phyloP scores from a whole-genome alignment of 2,329 filamentous ascomycete species.

The Clonostachys sp. region DNA sequence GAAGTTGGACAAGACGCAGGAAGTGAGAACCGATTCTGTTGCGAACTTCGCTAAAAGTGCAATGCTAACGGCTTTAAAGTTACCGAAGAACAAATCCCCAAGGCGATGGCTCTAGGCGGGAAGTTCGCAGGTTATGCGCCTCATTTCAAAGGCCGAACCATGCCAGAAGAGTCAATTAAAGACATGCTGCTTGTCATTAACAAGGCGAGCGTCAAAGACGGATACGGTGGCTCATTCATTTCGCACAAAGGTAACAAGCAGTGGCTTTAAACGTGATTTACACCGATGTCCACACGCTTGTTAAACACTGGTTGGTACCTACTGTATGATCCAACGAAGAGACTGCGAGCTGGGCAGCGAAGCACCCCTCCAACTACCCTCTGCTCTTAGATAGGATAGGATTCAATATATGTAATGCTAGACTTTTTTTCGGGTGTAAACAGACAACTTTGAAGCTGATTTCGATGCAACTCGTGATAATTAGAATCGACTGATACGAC shows the following conservation, averaged over 20 bases:
- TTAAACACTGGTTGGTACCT: too few species aligned
- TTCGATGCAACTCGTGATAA: too few species aligned
- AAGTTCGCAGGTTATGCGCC: slow-evolving; percentile 1
- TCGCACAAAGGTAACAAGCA: slow-evolving; percentile 1
- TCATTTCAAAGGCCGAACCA: slow-evolving; percentile 1
- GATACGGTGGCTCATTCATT: not conserved
- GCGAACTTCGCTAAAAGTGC: too few species aligned
- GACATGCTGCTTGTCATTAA: slow-evolving; percentile 1
- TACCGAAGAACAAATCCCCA: not conserved
- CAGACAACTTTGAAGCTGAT: too few species aligned
- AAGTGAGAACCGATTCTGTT: not conserved
- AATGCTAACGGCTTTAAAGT: not conserved
- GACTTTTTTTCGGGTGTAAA: too few species aligned
- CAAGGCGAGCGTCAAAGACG: not conserved
- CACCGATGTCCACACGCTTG: too few species aligned
- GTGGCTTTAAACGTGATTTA: not conserved
- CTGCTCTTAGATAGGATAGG: too few species aligned
- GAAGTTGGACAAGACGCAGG: not conserved
- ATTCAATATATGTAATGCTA: too few species aligned
- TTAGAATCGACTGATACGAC: too few species aligned
- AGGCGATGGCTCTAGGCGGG: not conserved
- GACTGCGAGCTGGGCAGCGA: too few species aligned
- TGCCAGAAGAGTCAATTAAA: not conserved
- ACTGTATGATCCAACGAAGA: too few species aligned
- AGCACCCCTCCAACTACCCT: too few species aligned